Conservation (phyloP, 108 stramenopile species). For the Schizochytrium sp. region DNA sequence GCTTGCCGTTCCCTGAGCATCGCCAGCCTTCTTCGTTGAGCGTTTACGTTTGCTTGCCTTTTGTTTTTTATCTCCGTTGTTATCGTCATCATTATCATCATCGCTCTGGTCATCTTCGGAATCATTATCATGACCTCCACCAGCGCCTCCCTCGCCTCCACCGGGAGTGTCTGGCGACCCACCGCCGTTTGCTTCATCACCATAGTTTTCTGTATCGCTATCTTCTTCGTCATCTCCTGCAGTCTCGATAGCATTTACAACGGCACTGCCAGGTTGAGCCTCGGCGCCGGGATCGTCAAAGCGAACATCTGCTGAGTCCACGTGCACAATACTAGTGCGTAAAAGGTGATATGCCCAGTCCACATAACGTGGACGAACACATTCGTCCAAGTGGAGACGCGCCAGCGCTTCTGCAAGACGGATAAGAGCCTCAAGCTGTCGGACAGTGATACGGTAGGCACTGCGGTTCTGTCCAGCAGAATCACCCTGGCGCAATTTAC, state of each 20-base stretch:
- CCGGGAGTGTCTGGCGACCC: conserved; percentile 11
- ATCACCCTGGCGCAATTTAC: conserved; percentile 91
- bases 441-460: conserved; percentile 98
- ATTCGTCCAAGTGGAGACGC: conserved; percentile 89
- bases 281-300: conserved; percentile 91
- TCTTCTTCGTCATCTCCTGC: conserved; percentile 62
- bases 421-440: conserved; percentile 97
- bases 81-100: not conserved
- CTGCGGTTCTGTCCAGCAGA: conserved; percentile 89
- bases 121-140: conserved; percentile 63
- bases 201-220: conserved; percentile 59
- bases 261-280: conserved; percentile 53
- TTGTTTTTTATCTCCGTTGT: not conserved
- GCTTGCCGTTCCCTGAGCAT: conserved; percentile 62
- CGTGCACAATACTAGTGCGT: conserved; percentile 93
- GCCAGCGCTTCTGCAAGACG: conserved; percentile 96
- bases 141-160: conserved; percentile 66
- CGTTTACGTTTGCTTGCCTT: not conserved
- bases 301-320: conserved; percentile 93
- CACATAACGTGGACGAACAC: conserved; percentile 87
- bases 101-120: conserved; percentile 65
- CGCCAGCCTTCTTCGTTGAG: not conserved
- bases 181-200: conserved; percentile 54
- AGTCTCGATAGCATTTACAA: not conserved
- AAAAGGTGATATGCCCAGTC: conserved; percentile 92